Base-by-base conservation (phyloP, 1,284 basidiomycete species). In the Schizopora paradoxa region DNA sequence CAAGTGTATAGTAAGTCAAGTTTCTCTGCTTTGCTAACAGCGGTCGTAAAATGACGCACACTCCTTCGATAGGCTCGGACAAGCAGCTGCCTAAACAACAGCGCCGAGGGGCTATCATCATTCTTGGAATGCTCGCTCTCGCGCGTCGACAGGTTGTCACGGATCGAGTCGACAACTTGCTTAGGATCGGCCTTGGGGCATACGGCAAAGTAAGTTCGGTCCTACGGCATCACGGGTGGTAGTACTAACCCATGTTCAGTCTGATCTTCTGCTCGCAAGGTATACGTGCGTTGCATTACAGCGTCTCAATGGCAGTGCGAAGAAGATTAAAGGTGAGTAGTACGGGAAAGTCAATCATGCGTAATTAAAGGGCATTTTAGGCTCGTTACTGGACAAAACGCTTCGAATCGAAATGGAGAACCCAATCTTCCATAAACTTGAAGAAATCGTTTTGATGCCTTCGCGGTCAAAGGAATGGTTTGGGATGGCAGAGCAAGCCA, bases 221-320 rank as follows among this genome's bases (percentile, higher is more conserved):
- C 6, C 28, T 28, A 22, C 18, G n/a, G 6, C 29, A 45, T 31
- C 16, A 34, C 1, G 27, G n/a, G 7, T 14, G 6, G 8, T 21
- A 38, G 16, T 41, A 11, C 28, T 16, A 44, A 18, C 25, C 14
- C 31, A 18, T 41, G 7, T n/a, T 10, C 54, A 94, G 90, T 67
- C 74, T 11, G 96, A 99, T 63, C 73, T 96, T 8, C 87, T 84
- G 1, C 77, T 99, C 13, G 92, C 94, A 0, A 78, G 90, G 43
- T 97, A 97, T 61, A 96, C 93, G 0, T 97, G 91, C 58, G 81
- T 98, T 37, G 93, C 94, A 0, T 68, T 99, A 26, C 91, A 95
- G 56, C 79, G 95, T 0, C 72, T 99, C 13, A 90, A 91, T 39
- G 96, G 96, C 1, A 96, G 90, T 56, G 88, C 82, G 25, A 99